A percentile compares a stretch with the other conserved stretches of the same genome.
Evolutionary conservation across 331 rosid genomes (phyloP).

Genomic region (Pyracantha coccinea): DNA sequence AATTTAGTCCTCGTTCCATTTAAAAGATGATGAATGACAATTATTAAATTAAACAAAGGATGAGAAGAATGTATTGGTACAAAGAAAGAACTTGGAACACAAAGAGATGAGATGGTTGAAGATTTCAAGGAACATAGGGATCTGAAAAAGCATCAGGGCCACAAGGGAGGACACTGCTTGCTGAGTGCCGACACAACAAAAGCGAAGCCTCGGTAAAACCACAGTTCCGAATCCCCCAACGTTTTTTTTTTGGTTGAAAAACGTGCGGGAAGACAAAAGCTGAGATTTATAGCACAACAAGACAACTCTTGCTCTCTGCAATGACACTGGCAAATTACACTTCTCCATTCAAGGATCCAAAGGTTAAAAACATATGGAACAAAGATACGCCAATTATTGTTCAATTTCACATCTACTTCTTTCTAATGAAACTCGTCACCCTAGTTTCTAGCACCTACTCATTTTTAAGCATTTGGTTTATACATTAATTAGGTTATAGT

Average conservation of each 20-base stretch:
- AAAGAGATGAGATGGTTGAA: neutral
- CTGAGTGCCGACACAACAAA: neutral
- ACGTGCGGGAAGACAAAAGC: conserved; percentile 4
- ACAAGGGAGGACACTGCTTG: neutral
- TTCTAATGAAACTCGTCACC: too few relatives aligned
- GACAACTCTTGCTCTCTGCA: neutral
- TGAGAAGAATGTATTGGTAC: neutral
- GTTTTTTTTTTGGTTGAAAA: neutral
- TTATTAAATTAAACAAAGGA: neutral
- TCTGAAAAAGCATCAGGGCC: neutral
- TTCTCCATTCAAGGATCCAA: too few relatives aligned
- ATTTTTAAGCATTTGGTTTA: too few relatives aligned
- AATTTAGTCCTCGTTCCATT: too few relatives aligned
- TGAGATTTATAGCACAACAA: neutral
- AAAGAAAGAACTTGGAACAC: neutral
- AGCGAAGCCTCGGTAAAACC: neutral
- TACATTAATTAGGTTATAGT: too few relatives aligned
- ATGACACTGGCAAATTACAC: neutral
- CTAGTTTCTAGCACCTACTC: too few relatives aligned
- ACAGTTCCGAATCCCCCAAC: neutral
- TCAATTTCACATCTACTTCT: too few relatives aligned
- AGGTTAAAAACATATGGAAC: too few relatives aligned
- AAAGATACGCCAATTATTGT: too few relatives aligned
- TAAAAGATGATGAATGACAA: neutral
- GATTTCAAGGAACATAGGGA: neutral